Base-by-base conservation (phyloP, 2,329 filamentous ascomycete species). In the Chalaropsis thielavioides region DNA sequence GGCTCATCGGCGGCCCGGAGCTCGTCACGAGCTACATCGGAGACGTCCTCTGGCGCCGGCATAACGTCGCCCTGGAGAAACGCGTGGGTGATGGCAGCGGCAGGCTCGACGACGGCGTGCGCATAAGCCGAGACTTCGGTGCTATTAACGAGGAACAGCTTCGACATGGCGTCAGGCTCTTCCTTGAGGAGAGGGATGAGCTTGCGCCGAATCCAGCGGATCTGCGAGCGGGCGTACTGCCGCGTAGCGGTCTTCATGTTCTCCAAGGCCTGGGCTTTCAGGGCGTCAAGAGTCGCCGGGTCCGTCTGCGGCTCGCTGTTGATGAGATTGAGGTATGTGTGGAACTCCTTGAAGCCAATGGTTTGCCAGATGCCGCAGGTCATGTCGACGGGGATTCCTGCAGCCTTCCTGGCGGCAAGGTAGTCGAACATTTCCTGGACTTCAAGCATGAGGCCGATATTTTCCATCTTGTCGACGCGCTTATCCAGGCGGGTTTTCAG, bases 331-430 rank as follows among this genome's bases (percentile, higher is more conserved):
- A 92, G 76, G 71, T 91, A 96, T 0, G 83, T 80, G 66, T 88
- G 81, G 72, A 97, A 88, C 72, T 99, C 90, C 73, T 95, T 96
- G 75, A 91, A 96, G 0, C 94, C 94, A 68, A 99, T 99, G 0
- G 92, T 94, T 63, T 95, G 88, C 91, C 92, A 99, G 54, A 99
- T 95, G 0, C 94, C 95, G 63, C 86, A 84, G 1, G 83, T 88
- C 69, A 84, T 80, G 71, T 97, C 90, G 1, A 94, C 75, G 0
- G 74, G 69, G 1, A 78, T 74, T 0, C 84, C 86, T 1, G 76
- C 71, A 0, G 76, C 72, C 64, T 75, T 76, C 35, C 65, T 65
- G 13, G 60, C 59, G 2, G 43, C 54, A 3, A 75, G 71, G 60
- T 78, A 76, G 1, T 75, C 69, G 67, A 78, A 76, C 56, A 84